Evolutionary conservation across 2,329 filamentous ascomycete genomes (phyloP).

Genomic region (Fusarium devonianum): DNA sequence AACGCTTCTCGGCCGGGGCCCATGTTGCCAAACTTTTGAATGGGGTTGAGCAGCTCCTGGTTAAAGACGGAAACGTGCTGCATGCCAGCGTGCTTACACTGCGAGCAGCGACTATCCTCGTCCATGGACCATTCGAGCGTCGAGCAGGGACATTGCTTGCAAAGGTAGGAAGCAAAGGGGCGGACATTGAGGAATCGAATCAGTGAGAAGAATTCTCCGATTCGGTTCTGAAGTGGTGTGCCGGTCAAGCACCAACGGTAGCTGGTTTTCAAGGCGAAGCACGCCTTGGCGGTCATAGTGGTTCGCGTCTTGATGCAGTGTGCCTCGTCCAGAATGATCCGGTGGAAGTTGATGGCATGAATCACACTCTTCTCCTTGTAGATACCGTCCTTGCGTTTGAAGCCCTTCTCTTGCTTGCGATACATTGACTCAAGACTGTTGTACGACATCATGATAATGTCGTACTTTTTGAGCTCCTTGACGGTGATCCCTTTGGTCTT

Average conservation of each 20-base stretch:
- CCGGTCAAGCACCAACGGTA: conserved; percentile 97
- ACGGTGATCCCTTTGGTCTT: conserved; percentile 80
- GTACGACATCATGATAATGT: conserved; percentile 98
- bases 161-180: conserved; percentile 93
- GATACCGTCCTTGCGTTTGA: conserved; percentile 78
- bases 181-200: conserved; percentile 88
- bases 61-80: conserved; percentile 75
- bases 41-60: conserved; percentile 90
- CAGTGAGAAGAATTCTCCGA: conserved; percentile 95
- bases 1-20: conserved; percentile 75
- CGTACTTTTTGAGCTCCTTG: conserved; percentile 79
- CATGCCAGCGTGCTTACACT: conserved; percentile 61
- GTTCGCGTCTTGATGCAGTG: conserved; percentile 93
- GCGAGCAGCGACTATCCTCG: conserved; percentile 71
- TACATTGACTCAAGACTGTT: conserved; percentile 90
- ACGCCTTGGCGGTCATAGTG: conserved; percentile 92
- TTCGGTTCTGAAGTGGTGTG: conserved; percentile 94
- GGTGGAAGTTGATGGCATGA: conserved; percentile 86
- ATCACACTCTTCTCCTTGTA: conserved; percentile 83
- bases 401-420: conserved; percentile 91
- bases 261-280: conserved; percentile 84
- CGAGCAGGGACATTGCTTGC: conserved; percentile 83
- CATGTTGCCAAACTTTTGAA: conserved; percentile 66
- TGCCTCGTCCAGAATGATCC: conserved; percentile 92
- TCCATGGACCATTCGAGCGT: conserved; percentile 84